phyloP scores from a whole-genome alignment of 768 basidiomycete genomes.

The Auriscalpium vulgare region DNA sequence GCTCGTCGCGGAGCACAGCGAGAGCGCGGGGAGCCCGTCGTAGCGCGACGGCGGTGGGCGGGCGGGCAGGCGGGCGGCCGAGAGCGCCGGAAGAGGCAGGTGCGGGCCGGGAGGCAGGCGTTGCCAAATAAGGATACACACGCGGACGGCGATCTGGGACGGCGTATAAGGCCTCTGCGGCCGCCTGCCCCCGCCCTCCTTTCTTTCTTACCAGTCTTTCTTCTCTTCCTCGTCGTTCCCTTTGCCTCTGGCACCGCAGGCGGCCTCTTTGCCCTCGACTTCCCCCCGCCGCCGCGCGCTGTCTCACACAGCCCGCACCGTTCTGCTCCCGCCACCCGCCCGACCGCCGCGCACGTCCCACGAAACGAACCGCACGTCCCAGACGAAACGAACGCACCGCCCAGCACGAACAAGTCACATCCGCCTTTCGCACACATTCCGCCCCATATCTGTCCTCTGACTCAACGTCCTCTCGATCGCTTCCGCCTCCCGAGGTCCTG shows the following conservation, averaged over 20 bases:
- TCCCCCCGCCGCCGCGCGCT: not conserved
- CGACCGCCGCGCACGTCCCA: not conserved
- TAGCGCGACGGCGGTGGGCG: not conserved
- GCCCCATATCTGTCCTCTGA: not conserved
- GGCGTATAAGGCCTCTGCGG: not conserved
- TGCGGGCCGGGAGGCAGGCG: not conserved
- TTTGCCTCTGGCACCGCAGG: not conserved
- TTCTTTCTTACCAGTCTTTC: not conserved
- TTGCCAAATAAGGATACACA: not conserved
- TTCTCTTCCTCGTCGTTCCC: not conserved
- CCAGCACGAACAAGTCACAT: not conserved
- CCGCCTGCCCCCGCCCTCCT: not conserved
- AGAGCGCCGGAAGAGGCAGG: not conserved
- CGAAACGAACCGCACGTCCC: not conserved
- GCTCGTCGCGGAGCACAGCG: no score
- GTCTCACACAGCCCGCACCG: not conserved
- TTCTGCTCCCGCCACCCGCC: not conserved
- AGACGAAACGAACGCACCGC: not conserved
- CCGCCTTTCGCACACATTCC: not conserved
- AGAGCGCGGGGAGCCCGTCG: no score
- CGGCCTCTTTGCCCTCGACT: not conserved
- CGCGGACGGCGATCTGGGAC: not conserved
- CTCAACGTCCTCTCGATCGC: not conserved
- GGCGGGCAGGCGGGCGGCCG: not conserved
- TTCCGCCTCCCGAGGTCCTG: not conserved